Evolutionary conservation across 495 filamentous ascomycete genomes (phyloP), one percentile per base, ranked within the genome.

Genomic region (Xylaria sp.): DNA sequence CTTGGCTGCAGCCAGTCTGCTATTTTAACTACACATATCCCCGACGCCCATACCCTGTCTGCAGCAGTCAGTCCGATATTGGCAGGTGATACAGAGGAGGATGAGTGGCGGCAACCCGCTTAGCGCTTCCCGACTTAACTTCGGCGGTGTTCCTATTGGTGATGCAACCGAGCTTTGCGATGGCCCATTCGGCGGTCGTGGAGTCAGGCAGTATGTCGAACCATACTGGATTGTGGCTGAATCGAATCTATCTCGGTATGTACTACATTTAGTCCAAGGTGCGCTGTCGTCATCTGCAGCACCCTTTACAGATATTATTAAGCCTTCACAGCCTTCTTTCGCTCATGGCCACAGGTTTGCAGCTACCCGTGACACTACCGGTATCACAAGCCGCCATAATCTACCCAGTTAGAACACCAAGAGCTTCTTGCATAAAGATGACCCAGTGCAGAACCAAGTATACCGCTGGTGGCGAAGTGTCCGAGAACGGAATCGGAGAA

Each of bases 21-120:
- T 68, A 68, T 68, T 69, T 69, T 61, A 69, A 69, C 40, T 37
- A n/a, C n/a, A n/a, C n/a, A n/a, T n/a, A 48, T 33, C 31, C 7
- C 53, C 17, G 44, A 48, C 31, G 43, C 11, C 48, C 14, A 40
- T 26, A 40, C 48, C 64, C 44, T 52, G 44, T 37, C 62, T 29
- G 46, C 64, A 67, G 46, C 48, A 55, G 12, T 59, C 26, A 21
- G 40, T 33, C 52, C 11, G 11, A 46, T 31, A 31, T 6, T 40
- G 50, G 40, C 24, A 59, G 66, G 66, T 59, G 52, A 68, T 50
- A 68, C 52, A 67, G 52, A 58, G 37, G 37, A 68, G 52, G 29
- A 59, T 46, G 37, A 19, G 46, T 44, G 19, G 50, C 21, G 52
- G 66, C 52, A 59, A 21, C 26, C 37, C 52, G 50, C 52, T 59